Conservation (phyloP, 306 rosid genomes). For the Dalbergia oliveri region DNA sequence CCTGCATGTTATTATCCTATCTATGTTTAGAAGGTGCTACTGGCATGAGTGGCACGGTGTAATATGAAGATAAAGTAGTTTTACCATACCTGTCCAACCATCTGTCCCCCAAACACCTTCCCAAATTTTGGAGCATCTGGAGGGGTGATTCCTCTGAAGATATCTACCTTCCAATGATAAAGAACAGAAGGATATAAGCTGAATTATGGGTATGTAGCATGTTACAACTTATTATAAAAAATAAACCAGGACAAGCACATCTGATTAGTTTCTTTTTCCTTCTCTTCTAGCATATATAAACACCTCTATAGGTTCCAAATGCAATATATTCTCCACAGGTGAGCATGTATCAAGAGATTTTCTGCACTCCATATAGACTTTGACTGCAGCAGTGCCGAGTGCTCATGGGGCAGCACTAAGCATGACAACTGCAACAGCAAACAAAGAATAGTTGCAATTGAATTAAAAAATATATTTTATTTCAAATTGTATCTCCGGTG, state of each 20-base stretch:
- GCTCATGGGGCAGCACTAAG: conserved; percentile 75
- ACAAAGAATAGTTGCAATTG: conserved; percentile 39
- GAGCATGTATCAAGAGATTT: conserved; percentile 72
- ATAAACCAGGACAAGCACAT: conserved; percentile 33
- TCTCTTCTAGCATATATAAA: conserved; percentile 15
- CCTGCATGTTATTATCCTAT: conserved; percentile 63
- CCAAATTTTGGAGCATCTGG: conserved; percentile 85
- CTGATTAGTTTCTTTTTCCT: conserved; percentile 14
- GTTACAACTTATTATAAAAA: conserved; percentile 30
- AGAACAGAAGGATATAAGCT: conserved; percentile 29
- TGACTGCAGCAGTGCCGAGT: conserved; percentile 70
- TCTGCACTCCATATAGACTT: conserved; percentile 91
- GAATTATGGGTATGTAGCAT: conserved; percentile 15
- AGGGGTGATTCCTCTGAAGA: conserved; percentile 87
- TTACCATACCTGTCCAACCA: conserved; percentile 85
- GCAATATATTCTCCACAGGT: conserved; percentile 84
- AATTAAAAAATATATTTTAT: conserved; percentile 25
- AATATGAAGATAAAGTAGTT: conserved; percentile 27
- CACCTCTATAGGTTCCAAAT: conserved; percentile 90
- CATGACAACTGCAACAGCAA: conserved; percentile 80
- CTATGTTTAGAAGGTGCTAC: conserved; percentile 32
- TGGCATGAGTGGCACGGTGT: conserved; percentile 19
- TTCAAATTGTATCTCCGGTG: conserved; percentile 6
- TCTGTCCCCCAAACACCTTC: conserved; percentile 93
- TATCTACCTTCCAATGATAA: conserved; percentile 68